Conservation (phyloP, 1,284 basidiomycete species). For the Apiotrichum veenhuisii region DNA sequence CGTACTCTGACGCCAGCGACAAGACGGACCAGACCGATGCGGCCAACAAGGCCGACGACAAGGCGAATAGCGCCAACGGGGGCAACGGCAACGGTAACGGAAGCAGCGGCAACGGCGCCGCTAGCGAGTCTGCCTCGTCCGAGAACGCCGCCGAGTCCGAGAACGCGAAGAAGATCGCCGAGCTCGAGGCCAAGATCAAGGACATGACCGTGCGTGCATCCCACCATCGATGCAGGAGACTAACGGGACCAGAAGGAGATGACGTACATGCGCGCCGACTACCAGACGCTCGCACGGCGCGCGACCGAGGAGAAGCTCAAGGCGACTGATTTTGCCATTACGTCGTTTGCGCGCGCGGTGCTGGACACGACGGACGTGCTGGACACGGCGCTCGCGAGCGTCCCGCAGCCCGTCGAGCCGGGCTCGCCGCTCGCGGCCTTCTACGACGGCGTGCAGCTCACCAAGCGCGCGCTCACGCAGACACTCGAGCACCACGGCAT, state of each 20-base stretch:
- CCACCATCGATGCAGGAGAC: neutral
- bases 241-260: slow-evolving; percentile 53
- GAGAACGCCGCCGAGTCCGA: neutral
- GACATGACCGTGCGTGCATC: slow-evolving; percentile 12
- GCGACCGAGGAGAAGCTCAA: slow-evolving; percentile 85
- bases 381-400: slow-evolving; percentile 73
- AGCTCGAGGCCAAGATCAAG: slow-evolving; percentile 23
- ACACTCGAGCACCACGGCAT: slow-evolving; percentile 89
- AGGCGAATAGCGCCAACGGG: too few species aligned
- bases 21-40: slow-evolving; percentile 1
- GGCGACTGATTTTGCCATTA: slow-evolving; percentile 88
- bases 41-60: too few species aligned
- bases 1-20: slow-evolving; percentile 9
- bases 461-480: slow-evolving; percentile 81
- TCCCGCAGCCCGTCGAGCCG: slow-evolving; percentile 57
- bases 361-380: slow-evolving; percentile 91
- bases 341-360: slow-evolving; percentile 81
- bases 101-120: too few species aligned
- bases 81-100: too few species aligned
- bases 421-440: slow-evolving; percentile 64
- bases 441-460: slow-evolving; percentile 84
- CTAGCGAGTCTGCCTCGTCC: too few species aligned
- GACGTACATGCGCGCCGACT: slow-evolving; percentile 87
- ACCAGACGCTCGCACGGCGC: slow-evolving; percentile 89
- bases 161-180: slow-evolving; percentile 21